phyloP scores from a whole-genome alignment of 768 basidiomycete genomes.

The Phlegmacium glaucopus region DNA sequence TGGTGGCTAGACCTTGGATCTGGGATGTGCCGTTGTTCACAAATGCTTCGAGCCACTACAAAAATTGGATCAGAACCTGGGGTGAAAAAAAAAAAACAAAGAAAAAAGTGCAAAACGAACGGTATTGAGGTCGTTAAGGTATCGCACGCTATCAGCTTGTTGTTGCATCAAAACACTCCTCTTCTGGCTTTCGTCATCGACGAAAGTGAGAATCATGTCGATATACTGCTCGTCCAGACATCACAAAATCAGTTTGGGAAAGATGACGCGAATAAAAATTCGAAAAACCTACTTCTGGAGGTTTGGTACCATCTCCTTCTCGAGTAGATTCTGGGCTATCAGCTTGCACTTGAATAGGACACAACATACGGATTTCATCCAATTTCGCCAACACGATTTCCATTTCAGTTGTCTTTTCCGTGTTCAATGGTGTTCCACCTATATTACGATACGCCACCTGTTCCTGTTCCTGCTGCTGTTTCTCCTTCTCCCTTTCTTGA shows the following conservation, averaged over 20 bases:
- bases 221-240: slow-evolving; percentile 23
- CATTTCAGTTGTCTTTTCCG: slow-evolving; percentile 6
- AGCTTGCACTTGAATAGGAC: neutral
- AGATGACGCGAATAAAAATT: no score
- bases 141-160: slow-evolving; percentile 72
- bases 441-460: neutral
- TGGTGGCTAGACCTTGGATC: slow-evolving; percentile 57
- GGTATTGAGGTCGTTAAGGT: slow-evolving; percentile 73
- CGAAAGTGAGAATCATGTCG: slow-evolving; percentile 41
- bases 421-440: neutral
- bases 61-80: slow-evolving; percentile 9
- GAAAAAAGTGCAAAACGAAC: slow-evolving; percentile 36
- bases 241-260: no score
- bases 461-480: neutral
- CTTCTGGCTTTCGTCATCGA: slow-evolving; percentile 46
- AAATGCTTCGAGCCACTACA: slow-evolving; percentile 83
- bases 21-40: slow-evolving; percentile 75
- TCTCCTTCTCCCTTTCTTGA: slow-evolving; percentile 2
- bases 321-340: neutral
- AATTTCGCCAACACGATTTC: slow-evolving; percentile 15
- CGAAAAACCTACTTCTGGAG: slow-evolving; percentile 1
- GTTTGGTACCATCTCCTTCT: neutral
- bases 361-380: slow-evolving; percentile 17
- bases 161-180: slow-evolving; percentile 52
- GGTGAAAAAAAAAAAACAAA: no score